phyloP scores from a whole-genome alignment of 306 rosid genomes.

The Macrotyloma uniflorum region DNA sequence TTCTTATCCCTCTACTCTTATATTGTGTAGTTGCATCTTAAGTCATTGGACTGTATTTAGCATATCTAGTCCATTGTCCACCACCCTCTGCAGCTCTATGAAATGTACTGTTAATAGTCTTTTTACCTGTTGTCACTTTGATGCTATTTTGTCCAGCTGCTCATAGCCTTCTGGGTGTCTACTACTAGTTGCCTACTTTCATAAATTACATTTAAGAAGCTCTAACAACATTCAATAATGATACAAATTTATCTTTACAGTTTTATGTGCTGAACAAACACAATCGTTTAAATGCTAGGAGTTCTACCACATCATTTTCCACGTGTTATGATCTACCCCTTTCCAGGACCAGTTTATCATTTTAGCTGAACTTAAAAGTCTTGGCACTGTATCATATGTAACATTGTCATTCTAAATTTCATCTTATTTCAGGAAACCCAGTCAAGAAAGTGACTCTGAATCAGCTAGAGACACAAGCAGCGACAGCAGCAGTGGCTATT shows the following conservation, averaged over 20 bases:
- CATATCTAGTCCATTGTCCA: constrained; percentile 2
- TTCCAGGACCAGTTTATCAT: background rate
- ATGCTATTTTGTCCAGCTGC: constrained; percentile 17
- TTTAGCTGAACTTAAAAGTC: constrained; percentile 20
- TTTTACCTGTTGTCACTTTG: background rate
- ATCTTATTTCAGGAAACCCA: constrained; percentile 59
- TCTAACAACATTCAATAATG: constrained; percentile 15
- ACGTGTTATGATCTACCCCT: constrained; percentile 1
- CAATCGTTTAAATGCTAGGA: constrained; percentile 10
- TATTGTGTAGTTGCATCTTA: background rate
- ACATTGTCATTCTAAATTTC: constrained; percentile 9
- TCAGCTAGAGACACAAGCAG: constrained; percentile 89
- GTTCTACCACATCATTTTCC: constrained; percentile 1
- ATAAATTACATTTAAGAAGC: constrained; percentile 19
- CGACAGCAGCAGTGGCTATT: constrained; percentile 68
- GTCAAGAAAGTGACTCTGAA: constrained; percentile 81
- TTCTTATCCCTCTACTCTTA: constrained; percentile 19
- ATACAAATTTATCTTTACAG: background rate
- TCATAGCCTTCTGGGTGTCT: constrained; percentile 21
- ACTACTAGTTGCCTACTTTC: background rate
- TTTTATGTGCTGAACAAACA: constrained; percentile 8
- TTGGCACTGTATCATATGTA: background rate
- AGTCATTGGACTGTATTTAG: constrained; percentile 16
- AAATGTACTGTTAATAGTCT: constrained; percentile 1
- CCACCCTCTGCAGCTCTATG: constrained; percentile 13